Conservation (phyloP, 129 eudicot species). For the Erigeron canadensis region DNA sequence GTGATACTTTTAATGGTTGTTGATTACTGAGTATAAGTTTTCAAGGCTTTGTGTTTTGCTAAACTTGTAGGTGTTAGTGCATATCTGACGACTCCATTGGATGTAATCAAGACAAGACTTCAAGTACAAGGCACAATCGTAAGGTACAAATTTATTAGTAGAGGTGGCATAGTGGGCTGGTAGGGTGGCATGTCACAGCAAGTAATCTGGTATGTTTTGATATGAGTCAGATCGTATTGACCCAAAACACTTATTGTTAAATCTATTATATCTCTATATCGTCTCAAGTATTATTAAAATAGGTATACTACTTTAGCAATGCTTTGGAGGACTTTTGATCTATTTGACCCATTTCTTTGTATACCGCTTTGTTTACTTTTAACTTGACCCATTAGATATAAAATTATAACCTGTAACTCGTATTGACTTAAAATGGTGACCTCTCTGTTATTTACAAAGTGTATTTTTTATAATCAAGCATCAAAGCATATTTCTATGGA, state of each 20-base stretch:
- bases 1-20: neutral
- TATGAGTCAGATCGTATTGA: neutral
- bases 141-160: constrained; percentile 41
- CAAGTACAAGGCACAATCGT: constrained; percentile 83
- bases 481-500: neutral
- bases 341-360: neutral
- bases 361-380: neutral
- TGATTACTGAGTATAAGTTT: neutral
- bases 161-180: neutral
- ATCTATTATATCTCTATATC: too few species aligned
- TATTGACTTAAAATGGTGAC: neutral
- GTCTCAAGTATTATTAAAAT: too few species aligned
- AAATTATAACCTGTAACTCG: neutral
- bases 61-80: constrained; percentile 78
- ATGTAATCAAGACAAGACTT: constrained; percentile 92
- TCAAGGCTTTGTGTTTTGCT: constrained; percentile 9
- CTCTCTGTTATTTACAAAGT: neutral
- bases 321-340: neutral
- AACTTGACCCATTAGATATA: neutral
- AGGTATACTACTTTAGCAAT: too few species aligned
- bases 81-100: constrained; percentile 94
- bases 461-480: neutral
- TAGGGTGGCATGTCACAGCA: neutral
- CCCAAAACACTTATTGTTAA: neutral
- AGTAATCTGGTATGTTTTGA: neutral